Evolutionary conservation across 306 rosid species (phyloP).

Genomic region (Lagenaria siceraria): DNA sequence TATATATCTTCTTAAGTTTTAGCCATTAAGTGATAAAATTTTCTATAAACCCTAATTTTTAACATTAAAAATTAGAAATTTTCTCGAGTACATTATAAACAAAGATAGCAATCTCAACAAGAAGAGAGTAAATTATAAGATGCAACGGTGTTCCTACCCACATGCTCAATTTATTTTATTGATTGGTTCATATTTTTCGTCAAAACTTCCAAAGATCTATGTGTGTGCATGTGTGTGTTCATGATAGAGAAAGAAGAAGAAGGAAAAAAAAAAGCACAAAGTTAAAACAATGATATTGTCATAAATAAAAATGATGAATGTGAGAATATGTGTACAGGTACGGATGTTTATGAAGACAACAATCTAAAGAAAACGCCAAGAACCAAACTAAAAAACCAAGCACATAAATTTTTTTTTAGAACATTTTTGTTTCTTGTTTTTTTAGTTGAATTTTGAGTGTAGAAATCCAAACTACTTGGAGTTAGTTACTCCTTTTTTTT

Average conservation of each 20-base stretch:
- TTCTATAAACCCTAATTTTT: not conserved
- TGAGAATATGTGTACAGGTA: constrained; percentile 1
- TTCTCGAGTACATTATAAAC: no score
- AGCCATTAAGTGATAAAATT: not conserved
- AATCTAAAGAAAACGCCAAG: not conserved
- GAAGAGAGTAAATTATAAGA: not conserved
- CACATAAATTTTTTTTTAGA: not conserved
- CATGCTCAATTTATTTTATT: not conserved
- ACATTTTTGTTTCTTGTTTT: not conserved
- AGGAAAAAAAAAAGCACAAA: not conserved
- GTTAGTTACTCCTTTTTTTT: not conserved
- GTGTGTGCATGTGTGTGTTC: not conserved
- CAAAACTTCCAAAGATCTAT: not conserved
- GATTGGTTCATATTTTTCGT: not conserved
- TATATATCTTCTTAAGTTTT: not conserved
- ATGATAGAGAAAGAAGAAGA: not conserved
- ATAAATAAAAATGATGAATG: constrained; percentile 1
- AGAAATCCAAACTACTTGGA: not conserved
- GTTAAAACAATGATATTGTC: constrained; percentile 1
- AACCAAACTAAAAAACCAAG: not conserved
- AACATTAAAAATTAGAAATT: no score
- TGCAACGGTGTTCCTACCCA: not conserved
- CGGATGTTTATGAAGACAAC: not conserved
- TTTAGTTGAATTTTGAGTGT: not conserved
- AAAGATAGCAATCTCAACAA: no score